Evolutionary conservation across 2,329 filamentous ascomycete species (phyloP).

Genomic region (Alternaria viburni): DNA sequence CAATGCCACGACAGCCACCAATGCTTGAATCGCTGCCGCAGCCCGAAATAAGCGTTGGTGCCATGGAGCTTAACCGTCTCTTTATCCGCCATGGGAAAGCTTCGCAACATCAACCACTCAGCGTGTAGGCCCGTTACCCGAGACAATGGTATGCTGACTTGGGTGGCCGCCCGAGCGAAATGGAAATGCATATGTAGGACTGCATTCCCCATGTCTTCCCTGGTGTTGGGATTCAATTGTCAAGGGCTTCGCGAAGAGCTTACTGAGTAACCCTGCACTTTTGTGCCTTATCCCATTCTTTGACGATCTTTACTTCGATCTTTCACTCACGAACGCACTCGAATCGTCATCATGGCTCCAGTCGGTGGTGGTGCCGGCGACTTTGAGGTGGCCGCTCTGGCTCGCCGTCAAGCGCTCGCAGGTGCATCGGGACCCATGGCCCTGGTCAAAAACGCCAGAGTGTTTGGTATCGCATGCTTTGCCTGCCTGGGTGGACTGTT

Average conservation of each 20-base stretch:
- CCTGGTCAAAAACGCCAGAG: constrained; percentile 58
- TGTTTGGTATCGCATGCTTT: constrained; percentile 63
- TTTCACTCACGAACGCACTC: background rate
- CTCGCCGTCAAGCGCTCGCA: constrained; percentile 49
- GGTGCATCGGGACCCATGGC: constrained; percentile 54
- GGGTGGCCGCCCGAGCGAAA: background rate
- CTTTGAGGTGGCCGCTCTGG: constrained; percentile 51
- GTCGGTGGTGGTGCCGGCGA: constrained; percentile 38
- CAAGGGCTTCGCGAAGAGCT: constrained; percentile 6
- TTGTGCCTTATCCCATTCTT: background rate
- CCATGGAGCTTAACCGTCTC: constrained; percentile 7
- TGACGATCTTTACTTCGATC: background rate
- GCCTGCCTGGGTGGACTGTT: constrained; percentile 59
- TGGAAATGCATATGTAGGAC: constrained; percentile 6
- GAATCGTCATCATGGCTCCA: constrained; percentile 44
- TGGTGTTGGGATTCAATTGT: constrained; percentile 2
- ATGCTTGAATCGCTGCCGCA: constrained; percentile 4
- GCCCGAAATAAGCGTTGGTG: constrained; percentile 2
- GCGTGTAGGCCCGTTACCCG: background rate
- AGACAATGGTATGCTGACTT: background rate
- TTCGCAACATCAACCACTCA: constrained; percentile 1
- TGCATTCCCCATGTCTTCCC: constrained; percentile 2
- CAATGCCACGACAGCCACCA: background rate
- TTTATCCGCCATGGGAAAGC: constrained; percentile 5
- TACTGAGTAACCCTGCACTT: background rate